These are phyloP conservation scores for Capsicum baccatum DNA, from an alignment of 257 asterid species.

Conservation along the genomic window DNA sequence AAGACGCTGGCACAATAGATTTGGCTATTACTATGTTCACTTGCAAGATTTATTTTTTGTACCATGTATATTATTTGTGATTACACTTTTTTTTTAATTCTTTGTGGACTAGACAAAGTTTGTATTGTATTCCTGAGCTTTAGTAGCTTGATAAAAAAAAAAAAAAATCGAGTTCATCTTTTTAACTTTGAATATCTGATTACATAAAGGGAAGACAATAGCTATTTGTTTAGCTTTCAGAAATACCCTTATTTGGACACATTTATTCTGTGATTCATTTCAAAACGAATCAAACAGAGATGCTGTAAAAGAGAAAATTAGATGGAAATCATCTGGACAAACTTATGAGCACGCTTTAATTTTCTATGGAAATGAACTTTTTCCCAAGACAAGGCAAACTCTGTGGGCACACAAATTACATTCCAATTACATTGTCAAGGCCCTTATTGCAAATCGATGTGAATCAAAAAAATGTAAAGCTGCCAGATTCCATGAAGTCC, in stretches of 20 bases:
- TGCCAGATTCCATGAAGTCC: no score
- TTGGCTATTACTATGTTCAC: background rate
- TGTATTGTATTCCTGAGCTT: no score
- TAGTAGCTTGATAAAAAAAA: background rate
- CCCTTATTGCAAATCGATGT: no score
- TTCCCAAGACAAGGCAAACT: no score
- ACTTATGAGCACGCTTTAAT: no score
- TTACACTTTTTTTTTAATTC: no score
- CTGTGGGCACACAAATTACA: no score
- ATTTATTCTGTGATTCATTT: background rate
- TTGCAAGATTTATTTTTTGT: background rate
- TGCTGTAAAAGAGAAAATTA: background rate
- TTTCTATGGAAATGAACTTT: no score
- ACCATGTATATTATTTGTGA: background rate
- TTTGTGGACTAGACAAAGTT: no score
- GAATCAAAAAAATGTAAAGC: no score
- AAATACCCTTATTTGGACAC: background rate
- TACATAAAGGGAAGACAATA: background rate
- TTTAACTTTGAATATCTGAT: background rate
- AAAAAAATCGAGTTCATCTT: background rate
- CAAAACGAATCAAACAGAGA: background rate
- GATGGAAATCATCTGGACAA: no score
- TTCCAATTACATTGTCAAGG: no score
- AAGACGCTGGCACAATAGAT: background rate
- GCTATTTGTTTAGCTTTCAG: background rate